These are phyloP conservation scores for Candida pseudoviswanathii DNA, from an alignment of 1,139 yeast species.

Conservation along the genomic window DNA sequence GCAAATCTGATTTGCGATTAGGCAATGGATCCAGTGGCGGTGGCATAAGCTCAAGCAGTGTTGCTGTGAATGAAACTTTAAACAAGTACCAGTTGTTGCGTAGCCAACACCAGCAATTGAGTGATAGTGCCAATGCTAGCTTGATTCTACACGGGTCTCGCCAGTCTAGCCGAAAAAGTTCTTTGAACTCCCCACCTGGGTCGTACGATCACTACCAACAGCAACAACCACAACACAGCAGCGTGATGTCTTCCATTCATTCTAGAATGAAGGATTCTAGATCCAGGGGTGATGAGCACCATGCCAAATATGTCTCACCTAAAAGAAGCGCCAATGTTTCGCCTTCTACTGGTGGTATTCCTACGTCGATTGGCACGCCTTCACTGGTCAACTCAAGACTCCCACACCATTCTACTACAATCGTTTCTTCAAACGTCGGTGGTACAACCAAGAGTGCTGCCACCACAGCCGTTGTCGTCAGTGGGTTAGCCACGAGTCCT, in stretches of 20 bases:
- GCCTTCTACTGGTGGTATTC: background rate
- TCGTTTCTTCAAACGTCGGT: constrained; percentile 13
- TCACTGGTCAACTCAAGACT: constrained; percentile 5
- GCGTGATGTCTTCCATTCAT: constrained; percentile 14
- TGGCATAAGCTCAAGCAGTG: constrained; percentile 9
- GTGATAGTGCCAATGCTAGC: constrained; percentile 55
- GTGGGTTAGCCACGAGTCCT: constrained; percentile 43
- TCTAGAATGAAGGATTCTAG: constrained; percentile 41
- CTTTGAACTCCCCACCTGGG: constrained; percentile 29
- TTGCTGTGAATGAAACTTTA: constrained; percentile 23
- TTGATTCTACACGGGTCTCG: constrained; percentile 30
- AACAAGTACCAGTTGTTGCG: constrained; percentile 41
- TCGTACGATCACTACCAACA: constrained; percentile 10
- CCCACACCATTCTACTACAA: constrained; percentile 20
- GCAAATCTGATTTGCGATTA: constrained; percentile 53
- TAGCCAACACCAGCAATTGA: constrained; percentile 47
- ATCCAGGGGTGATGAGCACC: constrained; percentile 21
- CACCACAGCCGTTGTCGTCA: constrained; percentile 17
- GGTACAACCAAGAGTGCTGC: constrained; percentile 12
- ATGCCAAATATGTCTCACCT: background rate
- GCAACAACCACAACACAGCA: constrained; percentile 5
- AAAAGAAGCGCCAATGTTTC: constrained; percentile 5
- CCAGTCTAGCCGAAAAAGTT: constrained; percentile 37
- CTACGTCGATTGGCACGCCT: constrained; percentile 2
- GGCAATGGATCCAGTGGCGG: constrained; percentile 15